Percentiles rank a stretch among this genome's conserved stretches.
Conservation (phyloP, 2,329 filamentous ascomycete genomes). For the Ploettnerulaceae sp. region DNA sequence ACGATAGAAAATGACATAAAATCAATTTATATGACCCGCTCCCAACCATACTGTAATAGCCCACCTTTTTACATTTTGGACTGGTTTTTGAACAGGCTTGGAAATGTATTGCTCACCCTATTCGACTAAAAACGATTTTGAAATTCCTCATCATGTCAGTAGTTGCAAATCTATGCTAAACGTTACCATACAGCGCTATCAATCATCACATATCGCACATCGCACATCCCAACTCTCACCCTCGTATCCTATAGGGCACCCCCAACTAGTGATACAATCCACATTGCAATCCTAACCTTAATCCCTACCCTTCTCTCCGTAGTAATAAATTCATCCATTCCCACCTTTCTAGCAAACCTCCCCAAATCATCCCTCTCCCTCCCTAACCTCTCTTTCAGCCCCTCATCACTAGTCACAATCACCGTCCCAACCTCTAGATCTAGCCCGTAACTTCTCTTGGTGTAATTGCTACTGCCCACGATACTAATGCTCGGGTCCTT, state of each 20-base stretch:
- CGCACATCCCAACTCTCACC: not conserved
- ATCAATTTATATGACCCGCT: no score
- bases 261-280: constrained; percentile 81
- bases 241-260: constrained; percentile 63
- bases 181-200: no score
- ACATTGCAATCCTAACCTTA: constrained; percentile 86
- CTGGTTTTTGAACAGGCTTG: no score
- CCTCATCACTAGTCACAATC: constrained; percentile 73
- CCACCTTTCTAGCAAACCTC: constrained; percentile 64
- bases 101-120: no score
- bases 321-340: constrained; percentile 71
- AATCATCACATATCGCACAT: not conserved
- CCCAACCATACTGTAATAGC: no score
- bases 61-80: no score
- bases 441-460: constrained; percentile 84
- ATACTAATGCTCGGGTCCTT: constrained; percentile 70
- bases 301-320: constrained; percentile 80
- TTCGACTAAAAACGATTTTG: no score
- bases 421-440: constrained; percentile 88
- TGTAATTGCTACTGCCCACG: constrained; percentile 93
- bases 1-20: no score
- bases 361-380: constrained; percentile 79
- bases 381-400: constrained; percentile 65
- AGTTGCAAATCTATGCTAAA: no score
- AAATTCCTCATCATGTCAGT: no score